phyloP scores from a whole-genome alignment of 2,329 filamentous ascomycete species.

The Trematosphaeria pertusa region DNA sequence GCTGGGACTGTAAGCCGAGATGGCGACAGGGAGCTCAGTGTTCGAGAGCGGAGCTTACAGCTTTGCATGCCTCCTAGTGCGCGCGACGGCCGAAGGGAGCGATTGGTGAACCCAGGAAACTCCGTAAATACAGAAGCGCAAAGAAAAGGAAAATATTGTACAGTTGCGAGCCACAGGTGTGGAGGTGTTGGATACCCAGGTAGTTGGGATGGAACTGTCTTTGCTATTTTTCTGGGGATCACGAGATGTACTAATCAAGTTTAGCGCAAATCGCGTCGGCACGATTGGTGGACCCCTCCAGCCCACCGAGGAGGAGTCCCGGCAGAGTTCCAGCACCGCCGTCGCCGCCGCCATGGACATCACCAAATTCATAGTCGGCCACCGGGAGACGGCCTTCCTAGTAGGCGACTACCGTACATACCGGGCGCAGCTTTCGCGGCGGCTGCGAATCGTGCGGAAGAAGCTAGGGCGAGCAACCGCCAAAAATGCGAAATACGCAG shows the following conservation, averaged over 20 bases:
- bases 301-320: constrained; percentile 16
- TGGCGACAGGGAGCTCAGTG: background rate
- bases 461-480: constrained; percentile 83
- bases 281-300: constrained; percentile 31
- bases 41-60: constrained; percentile 26
- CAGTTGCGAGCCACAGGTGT: constrained; percentile 7
- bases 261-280: constrained; percentile 20
- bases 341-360: constrained; percentile 74
- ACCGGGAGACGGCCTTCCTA: constrained; percentile 82
- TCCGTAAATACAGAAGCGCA: constrained; percentile 1
- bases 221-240: constrained; percentile 33
- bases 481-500: constrained; percentile 84
- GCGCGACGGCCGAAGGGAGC: constrained; percentile 8
- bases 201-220: too few relatives aligned
- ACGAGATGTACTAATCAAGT: constrained; percentile 22
- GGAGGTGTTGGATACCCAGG: too few relatives aligned
- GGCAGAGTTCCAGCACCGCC: constrained; percentile 2
- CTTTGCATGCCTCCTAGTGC: constrained; percentile 16
- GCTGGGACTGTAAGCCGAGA: constrained; percentile 13
- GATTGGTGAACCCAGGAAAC: constrained; percentile 10
- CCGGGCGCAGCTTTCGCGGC: constrained; percentile 77
- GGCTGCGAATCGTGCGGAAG: constrained; percentile 82
- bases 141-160: constrained; percentile 12
- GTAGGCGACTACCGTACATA: constrained; percentile 91
- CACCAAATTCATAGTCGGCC: constrained; percentile 80